These are phyloP conservation scores for Phytopythium boreale DNA, from an alignment of 352 stramenopile species.

Conservation along the genomic window DNA sequence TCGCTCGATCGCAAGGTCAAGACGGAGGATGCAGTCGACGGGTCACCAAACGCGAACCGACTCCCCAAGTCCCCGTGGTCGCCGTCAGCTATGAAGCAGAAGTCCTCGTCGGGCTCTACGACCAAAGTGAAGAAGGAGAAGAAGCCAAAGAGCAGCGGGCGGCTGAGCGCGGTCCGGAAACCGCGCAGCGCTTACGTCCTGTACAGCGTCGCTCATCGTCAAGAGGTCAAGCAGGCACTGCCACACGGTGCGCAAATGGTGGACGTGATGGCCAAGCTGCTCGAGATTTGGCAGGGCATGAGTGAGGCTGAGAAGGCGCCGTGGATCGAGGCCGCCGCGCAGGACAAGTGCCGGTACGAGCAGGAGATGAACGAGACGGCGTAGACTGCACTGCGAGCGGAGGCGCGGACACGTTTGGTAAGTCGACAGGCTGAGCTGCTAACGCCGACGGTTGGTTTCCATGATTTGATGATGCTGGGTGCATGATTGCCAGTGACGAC, in stretches of 20 bases:
- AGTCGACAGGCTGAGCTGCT: not conserved
- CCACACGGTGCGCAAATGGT: slow-evolving; percentile 42
- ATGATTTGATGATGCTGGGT: not conserved
- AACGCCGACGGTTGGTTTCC: not conserved
- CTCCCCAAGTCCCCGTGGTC: slow-evolving; percentile 65
- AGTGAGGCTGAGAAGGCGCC: slow-evolving; percentile 42
- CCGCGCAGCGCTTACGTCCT: slow-evolving; percentile 67
- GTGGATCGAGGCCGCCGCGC: slow-evolving; percentile 57
- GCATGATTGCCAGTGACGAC: too few species aligned
- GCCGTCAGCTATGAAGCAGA: slow-evolving; percentile 66
- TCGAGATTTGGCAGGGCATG: slow-evolving; percentile 59
- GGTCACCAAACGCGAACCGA: slow-evolving; percentile 16
- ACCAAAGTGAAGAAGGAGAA: slow-evolving; percentile 56
- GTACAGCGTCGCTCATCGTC: slow-evolving; percentile 57
- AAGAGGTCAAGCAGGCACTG: slow-evolving; percentile 49
- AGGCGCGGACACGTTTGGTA: not conserved
- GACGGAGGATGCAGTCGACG: slow-evolving; percentile 15
- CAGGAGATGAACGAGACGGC: slow-evolving; percentile 67
- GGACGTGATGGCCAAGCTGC: slow-evolving; percentile 58
- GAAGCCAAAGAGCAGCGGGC: slow-evolving; percentile 23
- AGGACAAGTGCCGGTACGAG: slow-evolving; percentile 66
- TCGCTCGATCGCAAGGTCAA: slow-evolving; percentile 17
- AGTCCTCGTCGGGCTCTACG: slow-evolving; percentile 9
- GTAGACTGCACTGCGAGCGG: slow-evolving; percentile 9
- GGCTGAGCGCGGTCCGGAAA: slow-evolving; percentile 29